These are phyloP conservation scores for Hypoxylon sp. DNA, from an alignment of 2,329 filamentous ascomycete genomes.

Conservation along the genomic window DNA sequence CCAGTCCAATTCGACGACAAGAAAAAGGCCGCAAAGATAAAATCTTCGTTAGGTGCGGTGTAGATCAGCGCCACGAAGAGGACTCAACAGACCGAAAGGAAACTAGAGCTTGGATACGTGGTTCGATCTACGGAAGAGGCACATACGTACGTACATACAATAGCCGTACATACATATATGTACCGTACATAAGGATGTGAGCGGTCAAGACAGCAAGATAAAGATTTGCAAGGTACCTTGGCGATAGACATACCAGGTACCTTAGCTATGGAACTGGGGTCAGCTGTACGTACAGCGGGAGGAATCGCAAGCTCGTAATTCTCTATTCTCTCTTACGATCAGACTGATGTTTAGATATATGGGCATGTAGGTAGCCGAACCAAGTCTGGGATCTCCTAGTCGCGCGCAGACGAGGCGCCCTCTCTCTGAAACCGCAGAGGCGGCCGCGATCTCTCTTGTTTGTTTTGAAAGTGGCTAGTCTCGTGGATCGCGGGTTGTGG, in stretches of 20 bases:
- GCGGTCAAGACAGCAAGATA: constrained; percentile 46
- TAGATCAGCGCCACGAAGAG: constrained; percentile 36
- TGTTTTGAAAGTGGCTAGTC: constrained; percentile 36
- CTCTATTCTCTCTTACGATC: constrained; percentile 12
- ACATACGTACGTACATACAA: too few relatives aligned
- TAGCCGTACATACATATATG: too few relatives aligned
- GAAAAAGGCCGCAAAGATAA: constrained; percentile 31
- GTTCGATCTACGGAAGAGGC: constrained; percentile 29
- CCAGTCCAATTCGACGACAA: constrained; percentile 22
- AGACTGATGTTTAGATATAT: too few relatives aligned
- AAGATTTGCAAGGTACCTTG: constrained; percentile 10
- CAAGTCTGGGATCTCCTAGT: not conserved
- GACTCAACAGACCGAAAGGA: constrained; percentile 31
- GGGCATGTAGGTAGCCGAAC: too few relatives aligned
- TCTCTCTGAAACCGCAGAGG: constrained; percentile 31
- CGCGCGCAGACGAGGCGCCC: constrained; percentile 4
- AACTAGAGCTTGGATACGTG: constrained; percentile 33
- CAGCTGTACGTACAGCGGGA: not conserved
- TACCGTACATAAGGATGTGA: too few relatives aligned
- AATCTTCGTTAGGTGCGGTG: constrained; percentile 40
- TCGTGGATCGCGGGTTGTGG: constrained; percentile 15
- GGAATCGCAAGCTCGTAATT: constrained; percentile 22
- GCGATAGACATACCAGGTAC: too few relatives aligned
- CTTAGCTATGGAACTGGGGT: not conserved
- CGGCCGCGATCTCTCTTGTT: constrained; percentile 34